phyloP scores from a whole-genome alignment of 352 stramenopile genomes.

The Pythium scleroteichum region DNA sequence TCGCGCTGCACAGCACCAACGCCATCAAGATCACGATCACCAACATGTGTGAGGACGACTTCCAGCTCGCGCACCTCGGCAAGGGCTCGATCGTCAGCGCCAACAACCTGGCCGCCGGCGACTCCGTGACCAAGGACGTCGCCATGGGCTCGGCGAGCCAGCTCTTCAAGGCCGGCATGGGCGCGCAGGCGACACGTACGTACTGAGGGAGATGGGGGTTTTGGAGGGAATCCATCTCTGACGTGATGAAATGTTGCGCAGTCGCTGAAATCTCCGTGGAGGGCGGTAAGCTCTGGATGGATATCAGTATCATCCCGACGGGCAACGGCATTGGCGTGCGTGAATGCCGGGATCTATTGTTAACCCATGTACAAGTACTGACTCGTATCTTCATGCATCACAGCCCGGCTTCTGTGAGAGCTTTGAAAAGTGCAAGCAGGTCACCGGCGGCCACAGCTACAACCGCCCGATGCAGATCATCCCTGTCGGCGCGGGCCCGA shows the following conservation, averaged over 20 bases:
- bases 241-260: conserved; percentile 2
- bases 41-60: conserved; percentile 28
- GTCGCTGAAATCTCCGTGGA: conserved; percentile 27
- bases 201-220: too few species aligned
- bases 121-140: conserved; percentile 24
- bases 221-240: too few species aligned
- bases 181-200: conserved; percentile 27
- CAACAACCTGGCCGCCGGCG: conserved; percentile 18
- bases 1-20: neutral
- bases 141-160: conserved; percentile 7
- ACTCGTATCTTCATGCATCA: conserved; percentile 1
- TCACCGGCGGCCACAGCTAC: conserved; percentile 59
- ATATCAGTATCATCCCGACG: conserved; percentile 36
- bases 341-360: neutral
- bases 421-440: conserved; percentile 49
- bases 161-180: conserved; percentile 29
- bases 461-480: conserved; percentile 69
- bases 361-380: neutral
- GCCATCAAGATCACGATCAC: conserved; percentile 22
- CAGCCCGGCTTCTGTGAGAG: conserved; percentile 50
- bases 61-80: conserved; percentile 28
- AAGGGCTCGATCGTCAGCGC: conserved; percentile 9
- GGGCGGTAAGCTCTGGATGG: conserved; percentile 17
- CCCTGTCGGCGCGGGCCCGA: conserved; percentile 14
- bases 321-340: conserved; percentile 22